A percentile compares a stretch with the other conserved stretches of the same genome.
These are phyloP conservation scores for Gynandropsis gynandra DNA, from an alignment of 345 rosid species.

Conservation along the genomic window DNA sequence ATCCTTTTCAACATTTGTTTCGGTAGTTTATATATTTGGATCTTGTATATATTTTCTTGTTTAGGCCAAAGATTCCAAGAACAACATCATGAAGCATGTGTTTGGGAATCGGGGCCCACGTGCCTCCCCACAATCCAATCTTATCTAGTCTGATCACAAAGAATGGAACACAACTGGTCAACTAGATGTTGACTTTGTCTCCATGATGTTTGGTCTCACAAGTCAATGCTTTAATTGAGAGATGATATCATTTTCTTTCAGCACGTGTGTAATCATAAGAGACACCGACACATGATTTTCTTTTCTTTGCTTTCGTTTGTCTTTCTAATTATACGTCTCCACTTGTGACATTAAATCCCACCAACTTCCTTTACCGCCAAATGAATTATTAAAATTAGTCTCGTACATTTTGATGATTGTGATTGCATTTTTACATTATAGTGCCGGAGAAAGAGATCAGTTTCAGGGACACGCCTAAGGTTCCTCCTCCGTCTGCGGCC, in stretches of 20 bases:
- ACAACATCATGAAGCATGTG: conserved; percentile 28
- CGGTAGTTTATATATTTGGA: conserved; percentile 5
- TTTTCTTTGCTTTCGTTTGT: neutral
- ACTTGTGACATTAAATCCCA: neutral
- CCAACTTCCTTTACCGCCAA: no score
- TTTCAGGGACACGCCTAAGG: conserved; percentile 47
- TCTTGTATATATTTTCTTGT: conserved; percentile 5
- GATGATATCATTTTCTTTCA: conserved; percentile 21
- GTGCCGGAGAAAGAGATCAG: conserved; percentile 77
- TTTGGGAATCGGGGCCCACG: conserved; percentile 17
- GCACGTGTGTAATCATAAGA: conserved; percentile 57
- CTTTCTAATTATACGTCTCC: neutral
- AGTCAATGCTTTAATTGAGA: conserved; percentile 14
- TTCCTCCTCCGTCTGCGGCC: conserved; percentile 9
- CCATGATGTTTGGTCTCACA: conserved; percentile 12
- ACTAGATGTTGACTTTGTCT: conserved; percentile 20
- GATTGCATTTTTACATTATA: conserved; percentile 27
- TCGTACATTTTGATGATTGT: no score
- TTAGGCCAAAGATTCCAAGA: conserved; percentile 8
- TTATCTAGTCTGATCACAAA: conserved; percentile 17
- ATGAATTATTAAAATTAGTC: no score
- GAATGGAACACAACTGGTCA: conserved; percentile 8
- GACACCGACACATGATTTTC: conserved; percentile 23
- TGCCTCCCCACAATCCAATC: conserved; percentile 26
- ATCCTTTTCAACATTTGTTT: no score